Evolutionary conservation across 306 rosid species (phyloP).

Genomic region (Gleditsia sinensis): DNA sequence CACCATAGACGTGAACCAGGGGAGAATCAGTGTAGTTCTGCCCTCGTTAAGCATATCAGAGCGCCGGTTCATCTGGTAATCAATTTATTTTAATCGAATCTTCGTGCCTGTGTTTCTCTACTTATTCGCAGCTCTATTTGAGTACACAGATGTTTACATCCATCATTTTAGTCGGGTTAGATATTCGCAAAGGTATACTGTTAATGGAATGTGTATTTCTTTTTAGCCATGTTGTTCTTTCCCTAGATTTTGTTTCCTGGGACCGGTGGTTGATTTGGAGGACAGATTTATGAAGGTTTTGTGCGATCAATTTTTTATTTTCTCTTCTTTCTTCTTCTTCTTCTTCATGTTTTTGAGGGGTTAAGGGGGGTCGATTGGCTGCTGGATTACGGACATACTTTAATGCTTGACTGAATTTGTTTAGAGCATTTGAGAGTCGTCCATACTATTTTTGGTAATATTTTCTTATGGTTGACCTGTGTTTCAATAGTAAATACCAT

Average conservation of each 20-base stretch:
- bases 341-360: neutral
- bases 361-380: neutral
- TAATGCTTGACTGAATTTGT: conserved; percentile 18
- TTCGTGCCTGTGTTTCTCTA: neutral
- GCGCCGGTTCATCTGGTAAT: conserved; percentile 83
- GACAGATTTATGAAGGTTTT: neutral
- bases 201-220: neutral
- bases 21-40: conserved; percentile 82
- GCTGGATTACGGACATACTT: neutral
- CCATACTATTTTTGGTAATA: conserved; percentile 13
- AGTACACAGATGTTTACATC: neutral
- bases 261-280: conserved; percentile 9
- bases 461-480: conserved; percentile 17
- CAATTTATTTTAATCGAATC: neutral
- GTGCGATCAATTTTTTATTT: conserved; percentile 13
- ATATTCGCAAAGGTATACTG: neutral
- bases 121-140: neutral
- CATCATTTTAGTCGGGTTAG: conserved; percentile 10
- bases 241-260: neutral
- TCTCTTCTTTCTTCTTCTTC: neutral
- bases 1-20: conserved; percentile 60
- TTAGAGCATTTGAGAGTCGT: conserved; percentile 21
- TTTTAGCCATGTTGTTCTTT: neutral
- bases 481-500: neutral
- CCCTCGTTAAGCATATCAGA: conserved; percentile 76